A percentile compares a stretch with the other conserved stretches of the same genome.
Evolutionary conservation across 805 yeast species (phyloP).

Genomic region (Candida fluviatilis): DNA sequence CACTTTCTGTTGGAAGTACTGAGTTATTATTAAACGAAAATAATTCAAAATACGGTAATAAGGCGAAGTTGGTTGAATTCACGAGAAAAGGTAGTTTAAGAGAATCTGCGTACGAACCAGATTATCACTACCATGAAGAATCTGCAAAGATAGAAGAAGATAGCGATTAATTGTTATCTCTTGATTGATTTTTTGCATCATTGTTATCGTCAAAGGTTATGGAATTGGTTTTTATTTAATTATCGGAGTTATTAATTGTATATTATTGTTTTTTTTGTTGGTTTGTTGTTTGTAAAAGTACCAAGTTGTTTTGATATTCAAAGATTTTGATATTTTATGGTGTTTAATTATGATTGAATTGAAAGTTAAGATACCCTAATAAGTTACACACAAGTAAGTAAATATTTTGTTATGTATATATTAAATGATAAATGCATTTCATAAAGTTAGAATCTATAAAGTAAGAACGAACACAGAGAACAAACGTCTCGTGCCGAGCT

Average conservation of each 20-base stretch:
- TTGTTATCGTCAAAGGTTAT: neutral
- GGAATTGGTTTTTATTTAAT: neutral
- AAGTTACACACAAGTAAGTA: too few relatives aligned
- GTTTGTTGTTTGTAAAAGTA: neutral
- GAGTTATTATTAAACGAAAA: conserved; percentile 8
- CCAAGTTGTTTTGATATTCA: too few relatives aligned
- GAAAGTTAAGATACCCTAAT: too few relatives aligned
- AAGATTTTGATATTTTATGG: too few relatives aligned
- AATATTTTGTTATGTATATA: too few relatives aligned
- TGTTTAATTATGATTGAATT: too few relatives aligned
- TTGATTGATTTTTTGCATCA: neutral
- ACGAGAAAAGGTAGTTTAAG: conserved; percentile 41
- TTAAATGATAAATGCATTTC: too few relatives aligned
- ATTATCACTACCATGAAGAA: conserved; percentile 26
- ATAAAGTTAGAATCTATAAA: too few relatives aligned
- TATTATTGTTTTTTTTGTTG: neutral
- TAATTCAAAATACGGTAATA: conserved; percentile 6
- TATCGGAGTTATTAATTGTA: neutral
- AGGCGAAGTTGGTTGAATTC: conserved; percentile 45
- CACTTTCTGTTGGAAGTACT: conserved; percentile 15
- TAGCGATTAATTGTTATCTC: conserved; percentile 15
- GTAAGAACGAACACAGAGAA: too few relatives aligned
- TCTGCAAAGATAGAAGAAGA: conserved; percentile 33
- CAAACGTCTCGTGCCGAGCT: too few relatives aligned
- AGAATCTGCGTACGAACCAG: conserved; percentile 34